Conservation (phyloP, 352 stramenopile genomes). For the Sclerospora graminicola region DNA sequence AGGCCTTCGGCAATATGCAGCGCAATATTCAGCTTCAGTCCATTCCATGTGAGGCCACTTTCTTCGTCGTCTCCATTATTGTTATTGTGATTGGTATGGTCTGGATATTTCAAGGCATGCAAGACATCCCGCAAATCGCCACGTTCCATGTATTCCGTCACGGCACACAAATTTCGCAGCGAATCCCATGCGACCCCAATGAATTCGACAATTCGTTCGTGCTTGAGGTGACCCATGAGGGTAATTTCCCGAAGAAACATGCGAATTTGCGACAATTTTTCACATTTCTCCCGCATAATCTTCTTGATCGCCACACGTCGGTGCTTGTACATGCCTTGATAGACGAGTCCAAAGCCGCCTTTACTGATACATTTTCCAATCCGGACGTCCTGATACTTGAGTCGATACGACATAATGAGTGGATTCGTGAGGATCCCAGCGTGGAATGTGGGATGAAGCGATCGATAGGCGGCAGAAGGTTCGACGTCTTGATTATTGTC, state of each 20-base stretch:
- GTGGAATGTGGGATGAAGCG: conserved; percentile 25
- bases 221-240: conserved; percentile 24
- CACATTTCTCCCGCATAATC: conserved; percentile 27
- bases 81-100: too few species aligned
- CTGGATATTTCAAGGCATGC: conserved; percentile 24
- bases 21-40: conserved; percentile 42
- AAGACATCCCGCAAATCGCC: conserved; percentile 37
- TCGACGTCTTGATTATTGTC: conserved; percentile 14
- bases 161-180: conserved; percentile 24
- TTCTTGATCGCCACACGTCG: conserved; percentile 38
- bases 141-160: conserved; percentile 37
- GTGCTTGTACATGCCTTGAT: conserved; percentile 26
- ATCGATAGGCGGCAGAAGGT: conserved; percentile 32
- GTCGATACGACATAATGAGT: conserved; percentile 23
- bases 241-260: conserved; percentile 43
- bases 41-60: conserved; percentile 43
- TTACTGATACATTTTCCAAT: conserved; percentile 28
- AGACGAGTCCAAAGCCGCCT: conserved; percentile 40
- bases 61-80: conserved; percentile 5
- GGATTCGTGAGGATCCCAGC: conserved; percentile 27
- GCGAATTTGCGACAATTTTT: conserved; percentile 33
- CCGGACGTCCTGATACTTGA: conserved; percentile 29
- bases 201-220: conserved; percentile 26
- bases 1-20: conserved; percentile 56
- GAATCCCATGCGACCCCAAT: conserved; percentile 34